Conservation (phyloP, 2,329 filamentous ascomycete genomes). For the Stromatinia cepivora region DNA sequence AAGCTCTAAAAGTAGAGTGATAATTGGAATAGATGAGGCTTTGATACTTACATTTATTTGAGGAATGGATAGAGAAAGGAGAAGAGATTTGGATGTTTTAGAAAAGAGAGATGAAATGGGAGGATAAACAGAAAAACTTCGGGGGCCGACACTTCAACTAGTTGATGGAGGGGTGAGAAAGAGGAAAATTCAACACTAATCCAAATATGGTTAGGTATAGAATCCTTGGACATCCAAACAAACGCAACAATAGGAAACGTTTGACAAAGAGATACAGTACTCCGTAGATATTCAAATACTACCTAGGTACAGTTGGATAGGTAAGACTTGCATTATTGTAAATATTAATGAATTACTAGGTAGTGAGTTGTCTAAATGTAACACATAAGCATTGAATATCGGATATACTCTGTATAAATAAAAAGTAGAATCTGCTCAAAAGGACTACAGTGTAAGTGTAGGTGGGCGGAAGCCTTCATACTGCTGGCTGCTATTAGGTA, state of each 20-base stretch:
- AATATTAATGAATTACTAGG: background rate
- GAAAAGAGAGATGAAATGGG: background rate
- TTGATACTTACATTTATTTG: constrained; percentile 12
- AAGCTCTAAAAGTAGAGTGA: background rate
- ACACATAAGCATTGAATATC: background rate
- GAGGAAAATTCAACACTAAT: constrained; percentile 14
- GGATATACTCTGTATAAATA: background rate
- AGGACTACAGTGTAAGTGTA: too few relatives aligned
- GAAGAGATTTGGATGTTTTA: background rate
- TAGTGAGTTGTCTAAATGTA: background rate
- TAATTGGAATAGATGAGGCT: background rate
- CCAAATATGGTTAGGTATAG: background rate
- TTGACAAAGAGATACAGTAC: background rate
- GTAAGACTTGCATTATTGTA: background rate
- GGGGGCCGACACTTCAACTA: constrained; percentile 9
- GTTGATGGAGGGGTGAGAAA: constrained; percentile 15
- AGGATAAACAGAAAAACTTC: constrained; percentile 13
- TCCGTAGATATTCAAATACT: background rate
- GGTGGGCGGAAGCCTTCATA: too few relatives aligned
- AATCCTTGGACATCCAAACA: background rate
- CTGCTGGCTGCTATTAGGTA: too few relatives aligned
- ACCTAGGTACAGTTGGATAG: background rate
- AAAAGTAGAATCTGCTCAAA: background rate
- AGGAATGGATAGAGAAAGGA: background rate
- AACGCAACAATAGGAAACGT: constrained; percentile 13